A percentile compares a stretch with the other conserved stretches of the same genome.
Evolutionary conservation across 2,329 filamentous ascomycete species (phyloP).

Genomic region (Phialemoniopsis sp.): DNA sequence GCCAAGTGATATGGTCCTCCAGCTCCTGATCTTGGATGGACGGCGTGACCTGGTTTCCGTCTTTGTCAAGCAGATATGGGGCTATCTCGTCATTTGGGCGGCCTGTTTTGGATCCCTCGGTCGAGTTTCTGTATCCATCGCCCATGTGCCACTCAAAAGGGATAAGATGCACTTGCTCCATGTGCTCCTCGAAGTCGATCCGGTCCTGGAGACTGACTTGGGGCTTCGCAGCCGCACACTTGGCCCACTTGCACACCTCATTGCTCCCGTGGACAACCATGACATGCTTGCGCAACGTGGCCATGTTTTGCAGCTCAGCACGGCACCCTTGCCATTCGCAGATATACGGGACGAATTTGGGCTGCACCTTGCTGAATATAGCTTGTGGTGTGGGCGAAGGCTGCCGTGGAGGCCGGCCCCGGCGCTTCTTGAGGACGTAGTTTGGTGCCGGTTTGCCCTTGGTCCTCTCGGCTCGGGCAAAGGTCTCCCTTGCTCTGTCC

Average conservation of each 20-base stretch:
- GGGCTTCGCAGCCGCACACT: slow-evolving; percentile 23
- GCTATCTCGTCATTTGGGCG: slow-evolving; percentile 27
- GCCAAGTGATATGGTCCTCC: slow-evolving; percentile 43
- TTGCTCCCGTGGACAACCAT: slow-evolving; percentile 38
- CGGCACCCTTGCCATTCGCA: slow-evolving; percentile 58
- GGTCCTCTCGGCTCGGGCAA: slow-evolving; percentile 5
- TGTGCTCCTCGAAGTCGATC: slow-evolving; percentile 39
- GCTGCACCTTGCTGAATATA: slow-evolving; percentile 34
- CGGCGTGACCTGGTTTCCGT: slow-evolving; percentile 55
- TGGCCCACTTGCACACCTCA: slow-evolving; percentile 32
- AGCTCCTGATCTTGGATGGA: slow-evolving; percentile 46
- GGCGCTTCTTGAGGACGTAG: slow-evolving; percentile 8
- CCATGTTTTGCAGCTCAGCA: slow-evolving; percentile 59
- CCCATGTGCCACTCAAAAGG: slow-evolving; percentile 55
- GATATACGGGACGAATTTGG: slow-evolving; percentile 45
- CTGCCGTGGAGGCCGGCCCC: slow-evolving; percentile 8
- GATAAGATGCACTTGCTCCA: slow-evolving; percentile 49
- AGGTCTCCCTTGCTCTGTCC: slow-evolving; percentile 6
- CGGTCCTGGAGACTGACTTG: slow-evolving; percentile 12
- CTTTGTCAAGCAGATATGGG: slow-evolving; percentile 44
- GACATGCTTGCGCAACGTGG: slow-evolving; percentile 53
- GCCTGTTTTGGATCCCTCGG: slow-evolving; percentile 4
- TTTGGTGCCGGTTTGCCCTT: slow-evolving; percentile 16
- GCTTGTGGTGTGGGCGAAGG: slow-evolving; percentile 31
- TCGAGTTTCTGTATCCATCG: slow-evolving; percentile 47